phyloP scores from a whole-genome alignment of 176 grass and related monocot genomes.

The Calamus simplicifolius region DNA sequence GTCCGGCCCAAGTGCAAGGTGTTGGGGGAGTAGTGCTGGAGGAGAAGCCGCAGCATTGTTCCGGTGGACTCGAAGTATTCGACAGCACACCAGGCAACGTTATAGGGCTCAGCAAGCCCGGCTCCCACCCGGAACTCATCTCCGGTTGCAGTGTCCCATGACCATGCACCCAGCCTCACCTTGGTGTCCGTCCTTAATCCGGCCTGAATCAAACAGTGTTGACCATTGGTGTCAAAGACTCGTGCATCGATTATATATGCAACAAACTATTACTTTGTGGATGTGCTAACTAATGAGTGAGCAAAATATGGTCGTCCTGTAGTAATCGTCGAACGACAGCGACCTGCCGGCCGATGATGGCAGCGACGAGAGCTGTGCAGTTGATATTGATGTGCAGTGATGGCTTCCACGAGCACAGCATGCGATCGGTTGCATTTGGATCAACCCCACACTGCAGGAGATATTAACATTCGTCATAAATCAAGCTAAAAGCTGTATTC shows the following conservation, averaged over 20 bases:
- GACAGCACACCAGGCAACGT: too few relatives aligned
- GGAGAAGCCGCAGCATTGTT: too few relatives aligned
- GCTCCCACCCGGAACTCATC: constrained; percentile 93
- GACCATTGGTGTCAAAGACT: not conserved
- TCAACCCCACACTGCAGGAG: constrained; percentile 62
- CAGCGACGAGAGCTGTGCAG: constrained; percentile 74
- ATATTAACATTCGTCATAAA: too few relatives aligned
- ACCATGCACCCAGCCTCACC: constrained; percentile 81
- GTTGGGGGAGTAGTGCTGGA: constrained; percentile 33
- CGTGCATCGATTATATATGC: not conserved
- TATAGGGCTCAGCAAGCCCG: too few relatives aligned
- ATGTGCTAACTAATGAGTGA: not conserved
- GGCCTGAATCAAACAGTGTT: constrained; percentile 29
- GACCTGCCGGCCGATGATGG: constrained; percentile 74
- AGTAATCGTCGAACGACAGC: constrained; percentile 62
- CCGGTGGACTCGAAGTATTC: too few relatives aligned
- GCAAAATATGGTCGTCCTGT: constrained; percentile 25
- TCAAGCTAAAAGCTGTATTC: too few relatives aligned
- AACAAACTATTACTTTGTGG: not conserved
- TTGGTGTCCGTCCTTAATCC: constrained; percentile 61
- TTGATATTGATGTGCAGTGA: constrained; percentile 78
- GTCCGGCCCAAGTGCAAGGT: constrained; percentile 40
- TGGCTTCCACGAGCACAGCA: constrained; percentile 81
- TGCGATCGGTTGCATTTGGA: constrained; percentile 56
- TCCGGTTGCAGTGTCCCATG: constrained; percentile 75